Evolutionary conservation across 192 early-diverging fungal genomes (phyloP).

Genomic region (Endogone sp.): DNA sequence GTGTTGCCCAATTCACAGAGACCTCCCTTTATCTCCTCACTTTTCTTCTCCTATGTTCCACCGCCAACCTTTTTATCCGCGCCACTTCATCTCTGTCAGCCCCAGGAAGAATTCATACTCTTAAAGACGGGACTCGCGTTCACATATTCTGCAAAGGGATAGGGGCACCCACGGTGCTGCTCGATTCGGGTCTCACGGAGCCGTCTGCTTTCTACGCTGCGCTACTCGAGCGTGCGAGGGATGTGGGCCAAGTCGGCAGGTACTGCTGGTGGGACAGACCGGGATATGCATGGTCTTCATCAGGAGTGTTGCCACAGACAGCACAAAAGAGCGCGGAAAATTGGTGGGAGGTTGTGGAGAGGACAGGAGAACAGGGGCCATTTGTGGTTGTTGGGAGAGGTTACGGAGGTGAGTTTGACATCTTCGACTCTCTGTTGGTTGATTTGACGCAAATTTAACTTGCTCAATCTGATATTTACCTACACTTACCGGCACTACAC

Average conservation of each 20-base stretch:
- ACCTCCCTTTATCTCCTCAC: slow-evolving; percentile 1
- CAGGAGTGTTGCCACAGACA: slow-evolving; percentile 5
- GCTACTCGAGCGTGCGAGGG: not conserved
- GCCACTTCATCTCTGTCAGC: slow-evolving; percentile 3
- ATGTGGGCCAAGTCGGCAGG: slow-evolving; percentile 9
- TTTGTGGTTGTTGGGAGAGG: slow-evolving; percentile 3
- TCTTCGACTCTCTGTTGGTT: too few species aligned
- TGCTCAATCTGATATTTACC: too few species aligned
- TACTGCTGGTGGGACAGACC: slow-evolving; percentile 14
- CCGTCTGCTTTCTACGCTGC: slow-evolving; percentile 1
- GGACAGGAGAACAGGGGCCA: not conserved
- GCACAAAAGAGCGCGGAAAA: slow-evolving; percentile 1
- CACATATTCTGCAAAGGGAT: slow-evolving; percentile 7
- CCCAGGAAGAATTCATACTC: not conserved
- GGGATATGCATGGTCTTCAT: slow-evolving; percentile 10
- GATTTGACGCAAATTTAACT: too few species aligned
- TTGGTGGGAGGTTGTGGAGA: slow-evolving; percentile 4
- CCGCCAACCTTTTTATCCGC: slow-evolving; percentile 3
- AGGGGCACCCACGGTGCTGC: not conserved
- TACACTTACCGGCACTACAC: too few species aligned
- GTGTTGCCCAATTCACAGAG: slow-evolving; percentile 1
- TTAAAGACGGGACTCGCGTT: slow-evolving; percentile 1
- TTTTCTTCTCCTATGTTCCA: not conserved
- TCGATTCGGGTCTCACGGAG: slow-evolving; percentile 8
- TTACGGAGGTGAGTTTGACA: slow-evolving; percentile 12